phyloP scores from a whole-genome alignment of 352 stramenopile genomes.

The Pythium sp. region DNA sequence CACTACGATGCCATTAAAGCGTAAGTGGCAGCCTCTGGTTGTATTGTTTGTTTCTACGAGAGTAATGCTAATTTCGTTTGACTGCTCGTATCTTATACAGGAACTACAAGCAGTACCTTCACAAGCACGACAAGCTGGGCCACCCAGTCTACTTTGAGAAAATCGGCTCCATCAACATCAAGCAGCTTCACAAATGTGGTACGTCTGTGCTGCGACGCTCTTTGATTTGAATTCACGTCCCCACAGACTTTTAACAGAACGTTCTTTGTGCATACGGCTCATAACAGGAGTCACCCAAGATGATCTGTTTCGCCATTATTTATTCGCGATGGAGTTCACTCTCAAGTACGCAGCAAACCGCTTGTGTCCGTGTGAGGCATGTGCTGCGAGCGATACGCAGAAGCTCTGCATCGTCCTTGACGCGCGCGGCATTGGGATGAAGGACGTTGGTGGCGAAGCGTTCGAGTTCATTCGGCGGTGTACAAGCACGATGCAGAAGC shows the following conservation, averaged over 20 bases:
- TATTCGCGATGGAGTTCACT: constrained; percentile 84
- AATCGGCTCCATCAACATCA: constrained; percentile 79
- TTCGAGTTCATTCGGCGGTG: constrained; percentile 83
- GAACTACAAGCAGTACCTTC: constrained; percentile 73
- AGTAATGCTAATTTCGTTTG: constrained; percentile 4
- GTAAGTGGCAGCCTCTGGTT: constrained; percentile 24
- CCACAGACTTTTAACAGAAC: neutral
- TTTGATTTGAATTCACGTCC: neutral
- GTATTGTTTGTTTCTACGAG: neutral
- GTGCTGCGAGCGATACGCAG: constrained; percentile 56
- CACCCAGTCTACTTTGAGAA: constrained; percentile 84
- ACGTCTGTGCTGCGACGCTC: neutral
- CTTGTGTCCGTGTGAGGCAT: constrained; percentile 54
- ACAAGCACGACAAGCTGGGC: constrained; percentile 78
- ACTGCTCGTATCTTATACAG: constrained; percentile 25
- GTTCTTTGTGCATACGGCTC: neutral
- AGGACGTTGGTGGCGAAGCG: constrained; percentile 68
- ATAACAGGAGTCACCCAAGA: constrained; percentile 45
- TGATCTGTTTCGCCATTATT: constrained; percentile 80
- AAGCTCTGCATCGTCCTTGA: constrained; percentile 81
- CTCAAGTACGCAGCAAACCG: constrained; percentile 69
- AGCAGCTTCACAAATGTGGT: constrained; percentile 64
- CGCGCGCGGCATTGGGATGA: constrained; percentile 68
- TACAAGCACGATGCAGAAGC: constrained; percentile 79
- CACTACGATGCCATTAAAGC: constrained; percentile 71